phyloP scores from a whole-genome alignment of 176 grass and related monocot genomes.

The Calamus simplicifolius region DNA sequence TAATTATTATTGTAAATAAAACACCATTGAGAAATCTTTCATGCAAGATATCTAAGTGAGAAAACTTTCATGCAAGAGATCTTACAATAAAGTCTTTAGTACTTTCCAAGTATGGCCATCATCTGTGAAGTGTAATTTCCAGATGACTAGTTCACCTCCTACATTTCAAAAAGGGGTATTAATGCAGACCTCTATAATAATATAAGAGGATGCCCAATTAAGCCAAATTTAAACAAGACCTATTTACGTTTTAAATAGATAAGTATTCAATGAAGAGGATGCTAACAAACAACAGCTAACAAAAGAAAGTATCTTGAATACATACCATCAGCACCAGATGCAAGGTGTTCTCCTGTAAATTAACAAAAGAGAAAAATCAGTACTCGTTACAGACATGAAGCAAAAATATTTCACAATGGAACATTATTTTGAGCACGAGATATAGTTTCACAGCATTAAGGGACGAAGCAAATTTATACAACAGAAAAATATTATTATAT shows the following conservation, averaged over 20 bases:
- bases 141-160: conserved; percentile 81
- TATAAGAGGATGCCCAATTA: background rate
- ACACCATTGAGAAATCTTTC: background rate
- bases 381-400: background rate
- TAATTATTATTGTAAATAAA: background rate
- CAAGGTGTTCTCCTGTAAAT: conserved; percentile 64
- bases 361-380: conserved; percentile 4
- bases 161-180: background rate
- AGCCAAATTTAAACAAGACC: background rate
- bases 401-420: background rate
- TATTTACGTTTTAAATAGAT: no score
- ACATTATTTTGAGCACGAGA: background rate
- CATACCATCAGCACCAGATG: conserved; percentile 87
- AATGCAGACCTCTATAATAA: background rate
- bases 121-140: conserved; percentile 47
- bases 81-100: conserved; percentile 68
- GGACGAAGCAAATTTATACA: no score
- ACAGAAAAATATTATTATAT: no score
- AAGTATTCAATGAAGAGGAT: background rate
- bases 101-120: conserved; percentile 55
- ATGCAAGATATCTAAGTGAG: background rate
- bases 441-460: background rate
- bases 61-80: conserved; percentile 7
- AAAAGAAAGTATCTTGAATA: conserved; percentile 8
- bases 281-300: background rate